Conservation (phyloP, 148 eudicot species). For the Persicaria tinctoria region DNA sequence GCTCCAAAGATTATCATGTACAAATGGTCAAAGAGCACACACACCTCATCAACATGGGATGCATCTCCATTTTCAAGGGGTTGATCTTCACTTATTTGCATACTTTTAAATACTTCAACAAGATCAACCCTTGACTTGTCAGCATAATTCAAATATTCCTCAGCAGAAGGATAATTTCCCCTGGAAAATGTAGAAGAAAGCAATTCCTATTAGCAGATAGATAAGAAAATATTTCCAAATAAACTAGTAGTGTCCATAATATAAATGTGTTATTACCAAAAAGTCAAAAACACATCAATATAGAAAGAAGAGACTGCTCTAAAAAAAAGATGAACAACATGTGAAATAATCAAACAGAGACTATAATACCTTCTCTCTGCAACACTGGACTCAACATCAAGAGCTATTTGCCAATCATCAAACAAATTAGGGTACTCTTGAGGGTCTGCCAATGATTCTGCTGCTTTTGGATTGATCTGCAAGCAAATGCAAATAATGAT, state of each 20-base stretch:
- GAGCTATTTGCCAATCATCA: constrained; percentile 97
- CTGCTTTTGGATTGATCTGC: constrained; percentile 90
- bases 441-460: constrained; percentile 92
- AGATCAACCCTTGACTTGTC: constrained; percentile 67
- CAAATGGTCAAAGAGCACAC: neutral
- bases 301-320: neutral
- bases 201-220: neutral
- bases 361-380: constrained; percentile 59
- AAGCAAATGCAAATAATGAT: constrained; percentile 7
- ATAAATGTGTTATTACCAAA: neutral
- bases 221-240: neutral
- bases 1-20: neutral
- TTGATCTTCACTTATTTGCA: constrained; percentile 68
- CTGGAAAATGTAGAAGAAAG: constrained; percentile 31
- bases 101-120: constrained; percentile 71
- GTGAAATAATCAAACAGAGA: neutral
- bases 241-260: neutral
- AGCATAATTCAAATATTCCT: constrained; percentile 57
- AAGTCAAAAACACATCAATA: neutral
- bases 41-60: constrained; percentile 73
- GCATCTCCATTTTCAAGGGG: constrained; percentile 78
- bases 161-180: constrained; percentile 66
- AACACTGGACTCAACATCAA: constrained; percentile 71
- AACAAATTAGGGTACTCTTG: constrained; percentile 85
- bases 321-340: constrained; percentile 7